These are phyloP conservation scores for Laburnicola sp. DNA, from an alignment of 2,329 filamentous ascomycete genomes.

Conservation along the genomic window DNA sequence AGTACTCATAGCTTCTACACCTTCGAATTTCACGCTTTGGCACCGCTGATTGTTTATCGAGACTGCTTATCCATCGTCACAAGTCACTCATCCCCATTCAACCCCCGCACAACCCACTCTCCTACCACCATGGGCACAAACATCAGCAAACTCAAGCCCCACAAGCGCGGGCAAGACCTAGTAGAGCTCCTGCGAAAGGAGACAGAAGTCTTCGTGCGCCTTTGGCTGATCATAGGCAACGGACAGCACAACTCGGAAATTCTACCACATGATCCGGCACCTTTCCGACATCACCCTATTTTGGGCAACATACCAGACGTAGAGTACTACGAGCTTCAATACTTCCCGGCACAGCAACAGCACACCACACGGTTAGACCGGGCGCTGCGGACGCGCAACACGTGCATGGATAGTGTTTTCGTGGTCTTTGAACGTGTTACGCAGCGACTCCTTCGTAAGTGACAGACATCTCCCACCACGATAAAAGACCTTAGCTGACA, in stretches of 20 bases:
- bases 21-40: background rate
- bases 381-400: background rate
- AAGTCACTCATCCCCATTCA: background rate
- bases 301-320: background rate
- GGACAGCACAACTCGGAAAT: background rate
- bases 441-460: background rate
- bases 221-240: background rate
- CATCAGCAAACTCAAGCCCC: background rate
- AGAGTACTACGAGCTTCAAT: background rate
- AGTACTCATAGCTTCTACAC: background rate
- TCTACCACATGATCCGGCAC: background rate
- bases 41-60: too few species aligned
- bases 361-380: background rate
- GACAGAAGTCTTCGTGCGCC: background rate
- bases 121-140: background rate
- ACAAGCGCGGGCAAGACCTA: background rate
- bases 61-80: background rate
- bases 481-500: background rate
- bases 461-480: background rate
- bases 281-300: background rate
- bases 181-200: background rate
- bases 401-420: background rate
- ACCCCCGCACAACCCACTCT: background rate
- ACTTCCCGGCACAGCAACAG: too few species aligned
- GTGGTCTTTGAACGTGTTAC: background rate